Base-by-base conservation (phyloP, 768 basidiomycete species). In the Crucibulum laeve region DNA sequence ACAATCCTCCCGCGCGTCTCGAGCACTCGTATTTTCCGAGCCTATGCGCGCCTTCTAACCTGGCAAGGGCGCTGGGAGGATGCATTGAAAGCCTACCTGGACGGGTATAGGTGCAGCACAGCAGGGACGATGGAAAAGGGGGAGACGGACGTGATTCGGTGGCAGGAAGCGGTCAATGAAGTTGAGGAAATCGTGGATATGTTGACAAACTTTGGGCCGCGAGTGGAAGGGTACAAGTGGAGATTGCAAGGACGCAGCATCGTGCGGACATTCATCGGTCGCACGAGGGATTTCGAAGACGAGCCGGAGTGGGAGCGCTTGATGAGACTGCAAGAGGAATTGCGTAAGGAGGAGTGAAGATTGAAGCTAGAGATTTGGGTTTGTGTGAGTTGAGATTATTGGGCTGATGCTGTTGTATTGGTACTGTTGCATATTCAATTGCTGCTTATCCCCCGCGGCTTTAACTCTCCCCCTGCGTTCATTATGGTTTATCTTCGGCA, bases 211-310 rank as follows among this genome's bases (percentile, higher is more conserved):
- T 80, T 93, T 51, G 93, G 95, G 2, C 84, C 89, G 38, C 72
- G 76, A 42, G 77, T 76, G 28, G 73, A 67, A 32, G 63, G 61
- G 21, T 60, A 53, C 44, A 85, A 82, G 49, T 98, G 96, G 96
- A 78, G 73, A 61, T 76, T 88, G 54, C 91, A 95, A 64, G 90
- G 82, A 34, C 76, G 86, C 42, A 93, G 91, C 48, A 72, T 97
- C 44, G 76, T 97, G 46, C 73, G 94, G 64, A 87, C 84, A 40
- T 98, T 97, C 64, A 76, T 90, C 65, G 94, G 88, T 5, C 72
- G 89, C 47, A 91, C 89, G 46, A 83, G 72, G 62, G 89, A 82
- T 28, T 97, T 93, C 51, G 88, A 86, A 61, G 93, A 93, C 40
- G 89, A 96, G 60, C 76, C 82, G 3, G 92, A 91, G 67, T 97